A percentile compares a stretch with the other conserved stretches of the same genome.
phyloP scores from a whole-genome alignment of 371 early-diverging fungal species.

The Haplosporangium sp. region DNA sequence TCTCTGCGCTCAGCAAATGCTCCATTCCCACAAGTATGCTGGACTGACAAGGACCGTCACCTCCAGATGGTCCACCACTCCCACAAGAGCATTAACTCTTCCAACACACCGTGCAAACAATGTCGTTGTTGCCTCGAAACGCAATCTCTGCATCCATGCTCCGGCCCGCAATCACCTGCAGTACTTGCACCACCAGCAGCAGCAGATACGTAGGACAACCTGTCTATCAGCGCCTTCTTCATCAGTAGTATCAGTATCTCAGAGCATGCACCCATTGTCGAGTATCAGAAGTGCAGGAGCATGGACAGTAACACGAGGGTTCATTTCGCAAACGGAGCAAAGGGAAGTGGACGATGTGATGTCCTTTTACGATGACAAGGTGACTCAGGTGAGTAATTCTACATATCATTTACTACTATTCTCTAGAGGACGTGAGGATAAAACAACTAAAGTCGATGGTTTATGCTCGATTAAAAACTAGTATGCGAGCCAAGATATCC shows the following conservation, averaged over 20 bases:
- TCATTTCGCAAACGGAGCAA: constrained; percentile 30
- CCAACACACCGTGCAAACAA: background rate
- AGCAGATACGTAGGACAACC: too few species aligned
- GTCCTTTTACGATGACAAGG: constrained; percentile 60
- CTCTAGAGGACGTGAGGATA: background rate
- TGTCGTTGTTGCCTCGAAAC: constrained; percentile 5
- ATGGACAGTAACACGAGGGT: background rate
- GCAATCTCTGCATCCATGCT: constrained; percentile 23
- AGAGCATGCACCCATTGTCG: background rate
- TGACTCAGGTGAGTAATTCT: constrained; percentile 53
- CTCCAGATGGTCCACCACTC: background rate
- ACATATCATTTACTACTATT: too few species aligned
- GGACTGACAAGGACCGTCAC: background rate
- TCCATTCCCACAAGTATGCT: background rate
- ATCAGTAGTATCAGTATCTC: too few species aligned
- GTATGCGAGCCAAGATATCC: constrained; percentile 72
- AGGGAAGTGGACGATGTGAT: constrained; percentile 54
- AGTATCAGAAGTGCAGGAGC: background rate
- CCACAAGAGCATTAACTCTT: constrained; percentile 3
- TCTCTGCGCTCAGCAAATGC: background rate
- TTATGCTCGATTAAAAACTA: constrained; percentile 5
- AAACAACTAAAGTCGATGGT: background rate
- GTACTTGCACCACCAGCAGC: background rate
- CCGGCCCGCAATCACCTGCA: constrained; percentile 3
- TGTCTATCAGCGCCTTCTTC: too few species aligned